phyloP scores from a whole-genome alignment of 352 stramenopile species.

The Pythium myriotylum region DNA sequence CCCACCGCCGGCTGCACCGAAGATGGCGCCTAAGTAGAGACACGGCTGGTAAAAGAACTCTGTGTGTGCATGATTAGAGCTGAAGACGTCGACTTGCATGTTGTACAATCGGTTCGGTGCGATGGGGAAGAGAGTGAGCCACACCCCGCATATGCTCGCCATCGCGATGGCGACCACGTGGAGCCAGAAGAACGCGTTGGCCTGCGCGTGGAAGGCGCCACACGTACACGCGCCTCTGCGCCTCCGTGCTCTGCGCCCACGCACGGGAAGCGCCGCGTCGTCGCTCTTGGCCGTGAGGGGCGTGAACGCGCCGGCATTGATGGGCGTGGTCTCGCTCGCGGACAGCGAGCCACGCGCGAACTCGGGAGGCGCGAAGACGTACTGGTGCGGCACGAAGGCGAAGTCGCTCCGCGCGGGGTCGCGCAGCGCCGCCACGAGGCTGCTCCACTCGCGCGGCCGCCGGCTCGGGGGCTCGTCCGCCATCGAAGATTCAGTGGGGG shows the following conservation, averaged over 20 bases:
- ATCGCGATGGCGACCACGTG: conserved; percentile 54
- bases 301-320: conserved; percentile 34
- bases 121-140: conserved; percentile 74
- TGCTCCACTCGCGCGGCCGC: conserved; percentile 46
- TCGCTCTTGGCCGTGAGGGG: conserved; percentile 7
- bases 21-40: conserved; percentile 60
- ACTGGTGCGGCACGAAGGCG: conserved; percentile 82
- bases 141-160: conserved; percentile 48
- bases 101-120: conserved; percentile 74
- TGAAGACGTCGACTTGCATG: conserved; percentile 85
- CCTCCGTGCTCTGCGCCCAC: neutral
- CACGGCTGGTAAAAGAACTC: conserved; percentile 74
- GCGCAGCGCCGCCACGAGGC: conserved; percentile 61
- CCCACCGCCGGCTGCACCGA: conserved; percentile 57
- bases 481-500: conserved; percentile 8
- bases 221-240: neutral
- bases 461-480: neutral
- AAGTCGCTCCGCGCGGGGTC: conserved; percentile 78
- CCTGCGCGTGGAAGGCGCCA: conserved; percentile 22
- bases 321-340: conserved; percentile 65
- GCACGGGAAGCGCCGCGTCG: neutral
- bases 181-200: conserved; percentile 62
- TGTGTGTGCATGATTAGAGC: conserved; percentile 64
- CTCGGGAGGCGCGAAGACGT: conserved; percentile 56
- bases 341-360: conserved; percentile 31